These are phyloP conservation scores for Lithospermum erythrorhizon DNA, from an alignment of 257 asterid species.

Conservation along the genomic window DNA sequence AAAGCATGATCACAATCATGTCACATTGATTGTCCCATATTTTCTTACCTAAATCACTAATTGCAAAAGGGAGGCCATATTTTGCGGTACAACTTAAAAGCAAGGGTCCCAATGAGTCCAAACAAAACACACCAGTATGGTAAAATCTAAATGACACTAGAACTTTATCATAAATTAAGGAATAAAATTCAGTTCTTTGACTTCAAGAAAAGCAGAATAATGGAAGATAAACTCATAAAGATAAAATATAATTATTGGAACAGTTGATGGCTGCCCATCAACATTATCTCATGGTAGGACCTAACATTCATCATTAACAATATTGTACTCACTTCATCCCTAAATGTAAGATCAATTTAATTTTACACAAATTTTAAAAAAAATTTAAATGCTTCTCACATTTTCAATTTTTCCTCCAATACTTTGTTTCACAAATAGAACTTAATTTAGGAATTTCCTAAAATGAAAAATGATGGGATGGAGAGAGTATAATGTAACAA, in stretches of 20 bases:
- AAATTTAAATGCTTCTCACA: too few relatives aligned
- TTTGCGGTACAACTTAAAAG: neutral
- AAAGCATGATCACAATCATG: neutral
- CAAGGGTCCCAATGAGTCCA: neutral
- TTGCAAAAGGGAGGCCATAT: too few relatives aligned
- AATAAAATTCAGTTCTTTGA: neutral
- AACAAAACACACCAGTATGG: neutral
- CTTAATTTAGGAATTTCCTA: too few relatives aligned
- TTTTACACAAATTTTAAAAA: too few relatives aligned
- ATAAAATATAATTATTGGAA: conserved; percentile 8
- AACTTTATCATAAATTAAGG: neutral
- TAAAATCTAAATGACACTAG: too few relatives aligned
- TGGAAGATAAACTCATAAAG: neutral
- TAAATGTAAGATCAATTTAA: too few relatives aligned
- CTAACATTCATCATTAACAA: conserved; percentile 1
- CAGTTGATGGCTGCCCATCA: conserved; percentile 4
- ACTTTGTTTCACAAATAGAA: too few relatives aligned
- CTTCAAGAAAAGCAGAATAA: neutral
- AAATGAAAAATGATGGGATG: too few relatives aligned
- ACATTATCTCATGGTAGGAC: conserved; percentile 22
- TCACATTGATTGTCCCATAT: neutral
- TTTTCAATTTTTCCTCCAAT: too few relatives aligned
- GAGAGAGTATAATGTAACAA: too few relatives aligned
- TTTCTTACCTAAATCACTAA: neutral
- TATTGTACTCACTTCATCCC: too few relatives aligned